Evolutionary conservation across 2,329 filamentous ascomycete genomes (phyloP).

Genomic region (Alternaria gaisen): DNA sequence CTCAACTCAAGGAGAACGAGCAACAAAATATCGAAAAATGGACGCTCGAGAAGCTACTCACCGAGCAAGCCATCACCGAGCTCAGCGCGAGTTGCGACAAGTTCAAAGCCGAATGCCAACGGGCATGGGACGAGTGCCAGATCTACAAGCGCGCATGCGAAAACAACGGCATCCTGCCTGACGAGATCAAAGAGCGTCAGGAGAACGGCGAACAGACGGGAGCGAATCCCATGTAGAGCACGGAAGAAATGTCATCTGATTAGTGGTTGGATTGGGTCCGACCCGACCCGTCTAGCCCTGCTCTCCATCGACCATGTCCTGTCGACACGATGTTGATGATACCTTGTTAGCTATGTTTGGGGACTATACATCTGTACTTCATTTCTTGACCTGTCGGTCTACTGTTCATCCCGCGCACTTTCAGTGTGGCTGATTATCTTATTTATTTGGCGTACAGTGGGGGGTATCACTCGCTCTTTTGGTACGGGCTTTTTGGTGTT

Average conservation of each 20-base stretch:
- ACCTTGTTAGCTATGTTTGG: constrained; percentile 14
- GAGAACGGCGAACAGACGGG: constrained; percentile 50
- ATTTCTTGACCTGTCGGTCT: constrained; percentile 4
- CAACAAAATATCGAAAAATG: constrained; percentile 93
- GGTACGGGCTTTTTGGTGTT: constrained; percentile 20
- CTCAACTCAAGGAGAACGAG: constrained; percentile 92
- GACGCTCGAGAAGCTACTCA: constrained; percentile 89
- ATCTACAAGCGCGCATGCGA: constrained; percentile 71
- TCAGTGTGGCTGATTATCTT: constrained; percentile 13
- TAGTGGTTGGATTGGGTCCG: not conserved
- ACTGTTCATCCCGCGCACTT: constrained; percentile 10
- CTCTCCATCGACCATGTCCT: not conserved
- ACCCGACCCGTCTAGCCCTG: not conserved
- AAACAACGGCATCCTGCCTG: constrained; percentile 51
- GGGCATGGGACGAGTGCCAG: constrained; percentile 79
- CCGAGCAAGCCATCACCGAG: constrained; percentile 88
- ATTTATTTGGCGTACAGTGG: constrained; percentile 30
- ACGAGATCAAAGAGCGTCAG: constrained; percentile 53
- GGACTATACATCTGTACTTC: constrained; percentile 12
- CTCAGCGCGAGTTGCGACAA: constrained; percentile 88
- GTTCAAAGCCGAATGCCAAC: constrained; percentile 80
- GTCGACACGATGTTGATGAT: constrained; percentile 13
- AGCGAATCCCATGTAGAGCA: constrained; percentile 34
- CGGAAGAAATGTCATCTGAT: not conserved
- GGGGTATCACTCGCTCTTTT: constrained; percentile 32